Conservation (phyloP, 768 basidiomycete species). For the Scleroderma bovista region DNA sequence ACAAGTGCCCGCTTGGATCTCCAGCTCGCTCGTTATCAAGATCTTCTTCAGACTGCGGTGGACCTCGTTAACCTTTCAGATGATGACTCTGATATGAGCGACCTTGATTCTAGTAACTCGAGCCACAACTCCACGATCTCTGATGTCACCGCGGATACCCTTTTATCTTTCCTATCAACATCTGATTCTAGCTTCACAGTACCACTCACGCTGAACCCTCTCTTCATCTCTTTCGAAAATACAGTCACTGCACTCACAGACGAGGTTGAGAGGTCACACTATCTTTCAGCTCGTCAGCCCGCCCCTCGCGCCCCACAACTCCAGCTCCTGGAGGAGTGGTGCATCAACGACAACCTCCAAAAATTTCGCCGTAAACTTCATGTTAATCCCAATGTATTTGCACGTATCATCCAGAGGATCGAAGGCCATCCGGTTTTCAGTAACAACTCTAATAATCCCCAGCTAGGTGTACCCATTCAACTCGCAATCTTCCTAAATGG, state of each 20-base stretch:
- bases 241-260: neutral
- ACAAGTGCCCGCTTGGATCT: neutral
- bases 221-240: neutral
- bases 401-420: constrained; percentile 13
- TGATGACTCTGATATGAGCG: too few species aligned
- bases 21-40: neutral
- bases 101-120: neutral
- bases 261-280: neutral
- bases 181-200: neutral
- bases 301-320: constrained; percentile 2
- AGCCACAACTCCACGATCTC: neutral
- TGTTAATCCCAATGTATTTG: constrained; percentile 21
- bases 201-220: neutral
- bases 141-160: neutral
- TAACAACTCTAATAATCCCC: constrained; percentile 14
- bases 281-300: neutral
- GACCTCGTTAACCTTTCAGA: neutral
- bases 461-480: constrained; percentile 24
- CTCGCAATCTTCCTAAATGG: constrained; percentile 27
- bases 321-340: constrained; percentile 9
- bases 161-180: neutral
- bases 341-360: constrained; percentile 6
- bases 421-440: constrained; percentile 22
- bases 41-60: neutral
- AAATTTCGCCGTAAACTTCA: constrained; percentile 24